Evolutionary conservation across 2,329 filamentous ascomycete genomes (phyloP), one percentile per base, ranked within the genome.

Genomic region (Elsinoe ampelina): DNA sequence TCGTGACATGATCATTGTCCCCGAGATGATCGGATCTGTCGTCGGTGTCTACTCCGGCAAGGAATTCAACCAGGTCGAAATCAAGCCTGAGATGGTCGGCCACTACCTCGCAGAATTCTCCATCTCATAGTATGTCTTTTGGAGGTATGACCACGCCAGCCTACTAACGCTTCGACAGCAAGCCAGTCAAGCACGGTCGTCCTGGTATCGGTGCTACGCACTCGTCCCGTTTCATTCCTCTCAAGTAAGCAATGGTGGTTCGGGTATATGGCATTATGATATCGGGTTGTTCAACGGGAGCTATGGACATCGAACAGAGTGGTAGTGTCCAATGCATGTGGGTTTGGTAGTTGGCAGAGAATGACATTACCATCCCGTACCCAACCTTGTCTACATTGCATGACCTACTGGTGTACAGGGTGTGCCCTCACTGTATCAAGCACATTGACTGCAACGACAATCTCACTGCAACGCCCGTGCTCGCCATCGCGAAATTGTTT

Each of bases 61-160:
- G 87, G 91, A 97, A 80, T 98, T 98, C 88, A 98, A 98, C 87
- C 92, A 96, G 84, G 91, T 98, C 71, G 93, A 98, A 80, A 93
- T 98, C 82, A 96, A 96, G 86, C 93, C 93, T 70, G 93, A 98
- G 84, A 98, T 98, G 93, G 93, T 98, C 78, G 93, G 93, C 76
- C 92, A 97, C 83, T 96, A 96, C 84, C 83, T 98, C 67, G 93
- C 83, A 73, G 93, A 98, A 81, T 98, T 98, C 85, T 96, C 91
- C 68, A 98, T 98, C 82, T 93, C 92, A 81, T 98, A 98, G 89
- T 95, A 87, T 70, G 89, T 30, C 13, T 48, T 50, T 42, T 55
- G 20, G 19, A 15, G 50, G 26, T 20, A 2, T 11, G 32, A 45
- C 17, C 15, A 34, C 41, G 13, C 52, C 22, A 50, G 26, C 3